A percentile compares a stretch with the other conserved stretches of the same genome.
Evolutionary conservation across 495 filamentous ascomycete genomes (phyloP).

Genomic region (Tuber microsphaerosporum): DNA sequence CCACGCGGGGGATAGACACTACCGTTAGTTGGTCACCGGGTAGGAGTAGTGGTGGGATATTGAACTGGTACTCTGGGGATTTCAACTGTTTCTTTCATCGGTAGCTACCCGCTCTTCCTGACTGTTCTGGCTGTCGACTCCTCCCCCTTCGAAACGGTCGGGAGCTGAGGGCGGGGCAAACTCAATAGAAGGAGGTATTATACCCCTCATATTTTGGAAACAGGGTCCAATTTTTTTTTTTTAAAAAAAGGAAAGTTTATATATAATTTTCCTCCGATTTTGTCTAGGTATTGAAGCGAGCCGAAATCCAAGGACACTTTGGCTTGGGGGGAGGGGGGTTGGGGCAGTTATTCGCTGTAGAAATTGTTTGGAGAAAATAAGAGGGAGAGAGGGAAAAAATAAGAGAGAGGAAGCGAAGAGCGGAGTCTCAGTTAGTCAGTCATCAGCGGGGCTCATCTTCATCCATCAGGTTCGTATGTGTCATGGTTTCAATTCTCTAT

Average conservation of each 20-base stretch:
- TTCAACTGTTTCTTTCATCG: constrained; percentile 7
- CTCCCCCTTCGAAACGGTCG: constrained; percentile 15
- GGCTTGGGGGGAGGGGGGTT: neutral
- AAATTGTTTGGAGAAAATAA: neutral
- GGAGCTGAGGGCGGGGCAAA: constrained; percentile 18
- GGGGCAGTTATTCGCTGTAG: neutral
- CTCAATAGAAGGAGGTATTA: neutral
- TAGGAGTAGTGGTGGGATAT: constrained; percentile 9
- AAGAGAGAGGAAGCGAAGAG: neutral
- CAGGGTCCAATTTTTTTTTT: constrained; percentile 11
- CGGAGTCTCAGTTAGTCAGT: constrained; percentile 4
- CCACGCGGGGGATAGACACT: neutral
- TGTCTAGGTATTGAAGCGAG: constrained; percentile 5
- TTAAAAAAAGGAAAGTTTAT: neutral
- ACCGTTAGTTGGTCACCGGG: constrained; percentile 7
- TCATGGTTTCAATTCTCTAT: constrained; percentile 13
- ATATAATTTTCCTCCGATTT: neutral
- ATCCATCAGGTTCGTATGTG: constrained; percentile 10
- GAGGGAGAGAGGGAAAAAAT: neutral
- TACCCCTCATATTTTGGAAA: neutral
- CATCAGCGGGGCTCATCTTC: constrained; percentile 12
- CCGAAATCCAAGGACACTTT: neutral
- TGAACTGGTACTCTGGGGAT: constrained; percentile 1
- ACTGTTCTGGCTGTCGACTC: constrained; percentile 17
- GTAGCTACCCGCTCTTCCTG: constrained; percentile 23